phyloP scores from a whole-genome alignment of 345 rosid species.

The Salix udensis region DNA sequence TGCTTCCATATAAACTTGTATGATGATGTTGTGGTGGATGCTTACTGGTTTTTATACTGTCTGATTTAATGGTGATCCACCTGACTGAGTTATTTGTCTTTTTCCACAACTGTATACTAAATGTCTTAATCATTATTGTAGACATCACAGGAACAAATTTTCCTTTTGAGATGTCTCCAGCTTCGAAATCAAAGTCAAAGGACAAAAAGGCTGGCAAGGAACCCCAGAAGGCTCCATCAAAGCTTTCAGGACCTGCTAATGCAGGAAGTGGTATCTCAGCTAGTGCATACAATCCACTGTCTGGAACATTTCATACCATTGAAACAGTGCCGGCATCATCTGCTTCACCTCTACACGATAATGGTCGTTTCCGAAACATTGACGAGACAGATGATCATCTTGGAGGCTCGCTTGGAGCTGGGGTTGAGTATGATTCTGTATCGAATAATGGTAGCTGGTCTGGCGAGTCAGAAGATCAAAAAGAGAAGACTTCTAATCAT shows the following conservation, averaged over 20 bases:
- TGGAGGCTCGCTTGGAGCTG: constrained; percentile 39
- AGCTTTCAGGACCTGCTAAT: constrained; percentile 49
- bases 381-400: constrained; percentile 67
- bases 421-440: constrained; percentile 67
- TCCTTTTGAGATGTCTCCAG: constrained; percentile 55
- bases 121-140: constrained; percentile 14
- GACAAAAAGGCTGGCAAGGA: constrained; percentile 73
- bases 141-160: constrained; percentile 26
- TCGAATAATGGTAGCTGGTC: constrained; percentile 92
- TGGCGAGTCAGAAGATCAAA: constrained; percentile 92
- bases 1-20: background rate
- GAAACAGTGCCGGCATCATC: constrained; percentile 48
- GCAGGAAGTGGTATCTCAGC: constrained; percentile 48
- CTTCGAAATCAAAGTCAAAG: constrained; percentile 63
- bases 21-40: background rate
- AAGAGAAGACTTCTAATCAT: constrained; percentile 50
- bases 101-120: background rate
- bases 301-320: constrained; percentile 70
- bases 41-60: background rate
- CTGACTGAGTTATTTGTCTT: background rate
- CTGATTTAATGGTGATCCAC: background rate
- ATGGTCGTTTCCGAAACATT: constrained; percentile 64
- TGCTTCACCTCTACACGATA: constrained; percentile 45
- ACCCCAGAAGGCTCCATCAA: constrained; percentile 50
- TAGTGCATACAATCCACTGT: constrained; percentile 71